Evolutionary conservation across 805 yeast species (phyloP).

Genomic region (Barnettozyma salicaria): DNA sequence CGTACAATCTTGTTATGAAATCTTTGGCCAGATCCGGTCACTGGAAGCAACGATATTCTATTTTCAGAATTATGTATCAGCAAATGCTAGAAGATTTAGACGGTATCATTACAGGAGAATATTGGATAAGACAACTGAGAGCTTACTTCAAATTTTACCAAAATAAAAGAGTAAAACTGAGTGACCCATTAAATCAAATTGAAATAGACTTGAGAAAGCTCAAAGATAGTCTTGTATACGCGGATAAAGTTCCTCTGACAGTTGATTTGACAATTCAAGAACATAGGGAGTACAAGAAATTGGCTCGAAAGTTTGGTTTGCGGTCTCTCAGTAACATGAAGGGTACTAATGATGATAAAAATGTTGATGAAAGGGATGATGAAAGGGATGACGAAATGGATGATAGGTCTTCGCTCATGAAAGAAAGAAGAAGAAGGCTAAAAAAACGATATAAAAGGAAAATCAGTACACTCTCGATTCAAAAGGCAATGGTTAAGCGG

Average conservation of each 20-base stretch:
- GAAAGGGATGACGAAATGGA: no score
- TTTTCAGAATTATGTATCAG: conserved; percentile 24
- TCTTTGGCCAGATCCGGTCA: conserved; percentile 30
- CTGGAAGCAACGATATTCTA: conserved; percentile 22
- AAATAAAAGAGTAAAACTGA: conserved; percentile 15
- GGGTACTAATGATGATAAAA: no score
- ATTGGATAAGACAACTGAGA: conserved; percentile 23
- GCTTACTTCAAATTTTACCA: conserved; percentile 19
- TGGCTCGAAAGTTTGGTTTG: conserved; percentile 15
- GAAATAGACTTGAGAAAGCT: conserved; percentile 11
- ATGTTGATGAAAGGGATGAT: no score
- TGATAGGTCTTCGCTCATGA: conserved; percentile 2
- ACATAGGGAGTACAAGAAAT: conserved; percentile 5
- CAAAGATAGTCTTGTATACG: conserved; percentile 4
- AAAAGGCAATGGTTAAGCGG: conserved; percentile 27
- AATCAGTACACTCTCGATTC: conserved; percentile 25
- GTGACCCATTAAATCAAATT: conserved; percentile 14
- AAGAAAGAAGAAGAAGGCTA: conserved; percentile 9
- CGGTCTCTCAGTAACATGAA: conserved; percentile 8
- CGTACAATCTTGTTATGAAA: conserved; percentile 32
- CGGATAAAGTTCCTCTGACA: conserved; percentile 4
- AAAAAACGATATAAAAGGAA: conserved; percentile 21
- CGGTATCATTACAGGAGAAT: conserved; percentile 20
- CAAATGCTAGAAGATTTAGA: conserved; percentile 17
- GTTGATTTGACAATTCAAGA: conserved; percentile 5